Conservation (phyloP, 106 monocot species). For the Triglochin maritima region DNA sequence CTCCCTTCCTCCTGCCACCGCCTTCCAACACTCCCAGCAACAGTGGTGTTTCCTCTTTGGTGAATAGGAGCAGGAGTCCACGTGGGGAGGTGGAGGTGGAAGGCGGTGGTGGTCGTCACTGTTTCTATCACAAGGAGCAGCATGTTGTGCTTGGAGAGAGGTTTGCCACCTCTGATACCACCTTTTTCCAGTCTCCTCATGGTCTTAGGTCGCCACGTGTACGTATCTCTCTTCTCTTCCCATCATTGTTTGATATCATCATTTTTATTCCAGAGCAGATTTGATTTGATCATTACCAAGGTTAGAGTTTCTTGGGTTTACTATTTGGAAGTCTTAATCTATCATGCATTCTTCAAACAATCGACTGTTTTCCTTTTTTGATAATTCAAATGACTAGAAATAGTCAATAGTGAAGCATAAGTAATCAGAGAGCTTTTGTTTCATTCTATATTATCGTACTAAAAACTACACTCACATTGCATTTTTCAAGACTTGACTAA, state of each 20-base stretch:
- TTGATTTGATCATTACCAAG: background rate
- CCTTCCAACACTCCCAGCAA: background rate
- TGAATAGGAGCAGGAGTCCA: background rate
- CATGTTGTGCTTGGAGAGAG: conserved; percentile 1
- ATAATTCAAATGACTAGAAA: too few relatives aligned
- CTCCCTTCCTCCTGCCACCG: conserved; percentile 30
- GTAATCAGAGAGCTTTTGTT: too few relatives aligned
- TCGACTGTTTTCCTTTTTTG: background rate
- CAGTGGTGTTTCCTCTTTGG: background rate
- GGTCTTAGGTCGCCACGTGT: background rate
- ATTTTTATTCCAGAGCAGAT: background rate
- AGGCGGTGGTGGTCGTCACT: background rate
- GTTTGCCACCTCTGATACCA: conserved; percentile 1
- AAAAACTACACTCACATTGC: too few relatives aligned
- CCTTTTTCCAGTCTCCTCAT: background rate
- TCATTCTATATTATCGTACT: too few relatives aligned
- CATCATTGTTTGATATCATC: background rate
- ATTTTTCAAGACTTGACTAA: too few relatives aligned
- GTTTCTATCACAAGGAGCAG: conserved; percentile 1
- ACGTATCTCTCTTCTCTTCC: background rate
- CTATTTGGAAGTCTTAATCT: background rate
- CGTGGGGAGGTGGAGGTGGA: background rate
- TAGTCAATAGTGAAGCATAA: too few relatives aligned
- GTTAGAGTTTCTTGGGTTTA: background rate
- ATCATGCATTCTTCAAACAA: background rate